These are phyloP conservation scores for Talaromyces pinophilus DNA, from an alignment of 2,329 filamentous ascomycete species.

Conservation along the genomic window DNA sequence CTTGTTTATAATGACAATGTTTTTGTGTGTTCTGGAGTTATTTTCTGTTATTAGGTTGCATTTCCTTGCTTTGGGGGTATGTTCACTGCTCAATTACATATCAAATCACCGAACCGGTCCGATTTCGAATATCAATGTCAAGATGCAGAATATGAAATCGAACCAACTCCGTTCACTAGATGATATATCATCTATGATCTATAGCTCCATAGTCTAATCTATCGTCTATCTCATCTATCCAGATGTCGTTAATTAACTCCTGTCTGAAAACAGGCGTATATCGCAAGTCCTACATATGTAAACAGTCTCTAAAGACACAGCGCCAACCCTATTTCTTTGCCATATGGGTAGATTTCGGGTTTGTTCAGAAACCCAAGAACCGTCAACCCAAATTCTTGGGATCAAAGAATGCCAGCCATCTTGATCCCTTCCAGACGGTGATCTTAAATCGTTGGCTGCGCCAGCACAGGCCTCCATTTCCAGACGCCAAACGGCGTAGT, in stretches of 20 bases:
- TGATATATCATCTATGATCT: neutral
- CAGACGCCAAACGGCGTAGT: constrained; percentile 45
- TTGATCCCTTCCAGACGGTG: constrained; percentile 28
- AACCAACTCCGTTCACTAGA: neutral
- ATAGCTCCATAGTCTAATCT: neutral
- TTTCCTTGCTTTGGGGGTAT: neutral
- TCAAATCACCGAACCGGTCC: neutral
- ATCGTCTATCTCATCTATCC: neutral
- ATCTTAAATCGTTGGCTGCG: constrained; percentile 39
- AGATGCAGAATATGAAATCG: neutral
- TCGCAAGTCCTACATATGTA: neutral
- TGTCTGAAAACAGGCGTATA: neutral
- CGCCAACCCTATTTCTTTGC: neutral
- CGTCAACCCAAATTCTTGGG: constrained; percentile 33
- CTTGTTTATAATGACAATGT: neutral
- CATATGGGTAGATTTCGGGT: neutral
- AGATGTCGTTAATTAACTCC: neutral
- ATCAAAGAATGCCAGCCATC: constrained; percentile 39
- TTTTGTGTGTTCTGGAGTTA: neutral
- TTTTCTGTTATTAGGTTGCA: neutral
- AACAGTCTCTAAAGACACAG: neutral
- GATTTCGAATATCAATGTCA: neutral
- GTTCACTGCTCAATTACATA: neutral
- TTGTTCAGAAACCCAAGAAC: neutral
- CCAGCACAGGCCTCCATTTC: constrained; percentile 39